Conservation (phyloP, 495 filamentous ascomycete genomes). For the Terfezia boudieri region DNA sequence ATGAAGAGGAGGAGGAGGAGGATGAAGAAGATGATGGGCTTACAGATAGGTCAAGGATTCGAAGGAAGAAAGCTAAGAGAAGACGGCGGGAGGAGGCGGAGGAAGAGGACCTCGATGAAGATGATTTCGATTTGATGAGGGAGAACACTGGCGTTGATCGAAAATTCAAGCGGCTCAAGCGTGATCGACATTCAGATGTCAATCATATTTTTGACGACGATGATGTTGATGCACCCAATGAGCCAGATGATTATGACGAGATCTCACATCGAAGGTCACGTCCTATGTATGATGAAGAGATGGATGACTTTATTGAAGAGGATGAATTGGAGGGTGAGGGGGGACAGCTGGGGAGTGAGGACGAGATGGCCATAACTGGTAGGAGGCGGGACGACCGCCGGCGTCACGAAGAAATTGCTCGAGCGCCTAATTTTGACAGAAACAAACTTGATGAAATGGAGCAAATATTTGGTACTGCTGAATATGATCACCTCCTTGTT, state of each 20-base stretch:
- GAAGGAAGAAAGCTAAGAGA: constrained; percentile 43
- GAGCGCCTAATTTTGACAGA: constrained; percentile 52
- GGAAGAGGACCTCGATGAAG: constrained; percentile 77
- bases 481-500: constrained; percentile 78
- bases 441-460: constrained; percentile 87
- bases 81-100: constrained; percentile 51
- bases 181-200: constrained; percentile 52
- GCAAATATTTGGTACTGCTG: constrained; percentile 79
- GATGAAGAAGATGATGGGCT: constrained; percentile 36
- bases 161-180: constrained; percentile 89
- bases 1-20: constrained; percentile 55
- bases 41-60: constrained; percentile 13
- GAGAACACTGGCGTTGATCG: constrained; percentile 15
- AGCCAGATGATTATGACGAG: constrained; percentile 33
- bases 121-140: constrained; percentile 77
- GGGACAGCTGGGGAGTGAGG: constrained; percentile 47
- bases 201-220: constrained; percentile 49
- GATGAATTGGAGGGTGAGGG: constrained; percentile 79
- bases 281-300: constrained; percentile 36
- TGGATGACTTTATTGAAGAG: constrained; percentile 93
- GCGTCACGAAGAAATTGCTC: background rate
- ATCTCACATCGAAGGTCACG: constrained; percentile 20
- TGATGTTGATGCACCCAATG: constrained; percentile 23
- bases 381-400: constrained; percentile 1
- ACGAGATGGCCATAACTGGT: constrained; percentile 61